Conservation (phyloP, 148 eudicot genomes). For the Diospyros lotus region DNA sequence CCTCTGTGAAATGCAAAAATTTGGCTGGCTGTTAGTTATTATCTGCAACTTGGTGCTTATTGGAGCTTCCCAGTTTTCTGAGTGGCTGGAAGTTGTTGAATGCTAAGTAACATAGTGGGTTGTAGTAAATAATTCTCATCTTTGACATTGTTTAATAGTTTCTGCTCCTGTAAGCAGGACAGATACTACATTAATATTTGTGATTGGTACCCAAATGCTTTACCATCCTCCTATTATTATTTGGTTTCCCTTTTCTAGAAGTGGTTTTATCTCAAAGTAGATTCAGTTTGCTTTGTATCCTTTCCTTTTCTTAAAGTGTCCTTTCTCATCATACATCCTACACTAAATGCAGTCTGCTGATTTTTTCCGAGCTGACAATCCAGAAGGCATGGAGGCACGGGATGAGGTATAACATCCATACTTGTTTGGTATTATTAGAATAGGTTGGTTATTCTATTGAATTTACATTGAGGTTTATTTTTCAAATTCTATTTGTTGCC, state of each 20-base stretch:
- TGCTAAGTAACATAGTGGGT: too few relatives aligned
- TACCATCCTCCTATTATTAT: neutral
- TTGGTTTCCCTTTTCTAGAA: neutral
- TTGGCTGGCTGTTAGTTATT: neutral
- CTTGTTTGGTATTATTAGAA: neutral
- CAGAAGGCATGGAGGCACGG: conserved; percentile 97
- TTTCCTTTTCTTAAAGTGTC: neutral
- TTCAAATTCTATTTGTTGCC: neutral
- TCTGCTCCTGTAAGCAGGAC: conserved; percentile 9
- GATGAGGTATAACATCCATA: conserved; percentile 68
- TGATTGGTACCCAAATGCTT: neutral
- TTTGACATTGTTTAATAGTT: neutral
- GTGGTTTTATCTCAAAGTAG: neutral
- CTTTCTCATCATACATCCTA: conserved; percentile 12
- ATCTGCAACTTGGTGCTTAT: neutral
- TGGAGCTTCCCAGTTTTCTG: neutral
- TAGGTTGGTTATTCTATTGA: neutral
- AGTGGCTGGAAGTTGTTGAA: too few relatives aligned
- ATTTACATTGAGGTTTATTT: neutral
- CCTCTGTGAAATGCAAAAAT: neutral
- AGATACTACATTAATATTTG: neutral
- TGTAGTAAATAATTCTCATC: neutral
- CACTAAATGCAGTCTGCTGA: conserved; percentile 68
- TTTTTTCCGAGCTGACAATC: conserved; percentile 90
- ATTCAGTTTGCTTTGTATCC: neutral